Evolutionary conservation across 768 basidiomycete species (phyloP).

Genomic region (Mycena chlorophos): DNA sequence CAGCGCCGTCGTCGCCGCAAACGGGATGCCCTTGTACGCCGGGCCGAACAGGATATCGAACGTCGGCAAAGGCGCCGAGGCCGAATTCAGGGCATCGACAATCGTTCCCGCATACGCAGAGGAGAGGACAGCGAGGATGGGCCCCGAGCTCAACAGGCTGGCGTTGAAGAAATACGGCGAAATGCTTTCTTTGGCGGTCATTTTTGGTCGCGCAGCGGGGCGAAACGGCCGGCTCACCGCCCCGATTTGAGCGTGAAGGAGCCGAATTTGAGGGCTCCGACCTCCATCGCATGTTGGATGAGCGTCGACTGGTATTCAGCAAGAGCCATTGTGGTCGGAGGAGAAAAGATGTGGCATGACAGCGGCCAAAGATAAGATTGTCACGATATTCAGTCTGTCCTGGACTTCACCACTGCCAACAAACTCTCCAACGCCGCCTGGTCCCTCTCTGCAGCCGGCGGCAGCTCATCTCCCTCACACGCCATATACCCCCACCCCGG

Average conservation of each 20-base stretch:
- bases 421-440: background rate
- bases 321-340: slow-evolving; percentile 28
- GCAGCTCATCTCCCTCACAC: background rate
- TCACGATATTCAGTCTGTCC: too few species aligned
- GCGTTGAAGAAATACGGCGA: slow-evolving; percentile 99
- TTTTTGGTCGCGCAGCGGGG: slow-evolving; percentile 4
- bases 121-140: slow-evolving; percentile 74
- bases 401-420: background rate
- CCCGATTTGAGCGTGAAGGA: slow-evolving; percentile 94
- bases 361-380: too few species aligned
- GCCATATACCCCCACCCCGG: background rate
- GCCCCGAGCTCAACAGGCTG: slow-evolving; percentile 80
- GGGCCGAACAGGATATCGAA: slow-evolving; percentile 94
- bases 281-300: slow-evolving; percentile 65
- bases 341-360: too few species aligned
- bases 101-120: slow-evolving; percentile 85
- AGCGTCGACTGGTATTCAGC: slow-evolving; percentile 60
- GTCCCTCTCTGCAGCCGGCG: background rate
- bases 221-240: slow-evolving; percentile 53
- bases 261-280: slow-evolving; percentile 85
- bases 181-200: slow-evolving; percentile 51
- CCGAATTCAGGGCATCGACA: slow-evolving; percentile 44
- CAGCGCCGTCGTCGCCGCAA: slow-evolving; percentile 83
- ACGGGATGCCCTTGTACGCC: slow-evolving; percentile 95
- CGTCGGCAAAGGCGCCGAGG: slow-evolving; percentile 34